Conservation (phyloP, 768 basidiomycete genomes). For the Lactifluus volemus region DNA sequence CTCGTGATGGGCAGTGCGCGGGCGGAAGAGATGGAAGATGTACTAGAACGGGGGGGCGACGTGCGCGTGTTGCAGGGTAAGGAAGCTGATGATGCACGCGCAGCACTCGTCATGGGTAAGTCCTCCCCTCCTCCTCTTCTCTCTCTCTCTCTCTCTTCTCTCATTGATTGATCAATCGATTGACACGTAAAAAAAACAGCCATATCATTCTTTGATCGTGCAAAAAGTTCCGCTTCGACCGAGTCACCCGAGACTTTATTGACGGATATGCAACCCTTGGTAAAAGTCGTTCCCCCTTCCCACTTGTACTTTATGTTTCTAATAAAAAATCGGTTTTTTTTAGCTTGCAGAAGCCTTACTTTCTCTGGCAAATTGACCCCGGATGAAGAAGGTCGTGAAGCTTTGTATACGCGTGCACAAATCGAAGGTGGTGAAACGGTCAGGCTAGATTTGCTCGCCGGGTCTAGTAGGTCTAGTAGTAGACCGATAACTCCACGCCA, state of each 20-base stretch:
- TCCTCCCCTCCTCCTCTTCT: conserved; percentile 21
- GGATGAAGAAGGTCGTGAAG: conserved; percentile 40
- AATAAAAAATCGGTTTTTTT: too few species aligned
- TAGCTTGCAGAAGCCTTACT: conserved; percentile 49
- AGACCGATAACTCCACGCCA: neutral
- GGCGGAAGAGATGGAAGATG: conserved; percentile 47
- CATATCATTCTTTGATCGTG: conserved; percentile 29
- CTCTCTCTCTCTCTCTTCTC: too few species aligned
- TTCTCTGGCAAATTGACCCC: conserved; percentile 50
- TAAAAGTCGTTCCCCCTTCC: neutral
- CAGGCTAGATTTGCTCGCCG: conserved; percentile 23
- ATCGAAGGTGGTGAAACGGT: conserved; percentile 36
- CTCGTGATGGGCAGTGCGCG: conserved; percentile 47
- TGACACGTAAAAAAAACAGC: conserved; percentile 9
- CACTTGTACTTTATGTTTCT: too few species aligned
- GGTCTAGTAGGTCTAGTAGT: neutral
- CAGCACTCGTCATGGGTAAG: conserved; percentile 39
- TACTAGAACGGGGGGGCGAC: conserved; percentile 39
- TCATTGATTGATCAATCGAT: too few species aligned
- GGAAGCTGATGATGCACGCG: conserved; percentile 49
- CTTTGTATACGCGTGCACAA: conserved; percentile 43
- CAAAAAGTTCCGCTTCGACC: conserved; percentile 22
- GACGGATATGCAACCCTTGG: conserved; percentile 20
- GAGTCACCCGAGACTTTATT: conserved; percentile 2
- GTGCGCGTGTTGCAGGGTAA: conserved; percentile 32